A percentile compares a stretch with the other conserved stretches of the same genome.
These are phyloP conservation scores for Termitomyces titanicus DNA, from an alignment of 768 basidiomycete genomes.

Conservation along the genomic window DNA sequence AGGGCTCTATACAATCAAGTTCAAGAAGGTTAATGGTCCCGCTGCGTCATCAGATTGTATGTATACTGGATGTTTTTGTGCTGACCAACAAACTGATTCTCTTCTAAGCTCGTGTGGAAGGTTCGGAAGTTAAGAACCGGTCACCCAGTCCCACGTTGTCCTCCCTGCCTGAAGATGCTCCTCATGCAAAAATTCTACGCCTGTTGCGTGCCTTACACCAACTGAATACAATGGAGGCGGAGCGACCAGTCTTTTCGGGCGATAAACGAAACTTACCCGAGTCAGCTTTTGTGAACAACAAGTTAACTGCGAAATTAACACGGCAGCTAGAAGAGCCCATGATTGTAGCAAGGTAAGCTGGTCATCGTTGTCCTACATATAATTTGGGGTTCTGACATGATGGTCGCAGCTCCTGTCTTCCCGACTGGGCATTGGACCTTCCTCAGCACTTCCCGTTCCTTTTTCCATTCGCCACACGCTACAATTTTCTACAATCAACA, in stretches of 20 bases:
- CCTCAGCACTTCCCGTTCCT: conserved; percentile 98
- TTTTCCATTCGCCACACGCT: conserved; percentile 97
- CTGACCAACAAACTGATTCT: background rate
- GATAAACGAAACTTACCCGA: conserved; percentile 66
- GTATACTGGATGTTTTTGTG: conserved; percentile 16
- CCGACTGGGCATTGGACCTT: conserved; percentile 95
- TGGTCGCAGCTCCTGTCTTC: conserved; percentile 76
- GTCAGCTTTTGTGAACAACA: conserved; percentile 93
- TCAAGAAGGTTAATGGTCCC: conserved; percentile 88
- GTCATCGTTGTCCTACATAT: background rate
- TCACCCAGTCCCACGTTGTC: conserved; percentile 68
- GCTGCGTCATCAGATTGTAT: conserved; percentile 59
- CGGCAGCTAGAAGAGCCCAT: conserved; percentile 97
- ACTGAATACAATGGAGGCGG: conserved; percentile 71
- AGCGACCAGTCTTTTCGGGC: conserved; percentile 47
- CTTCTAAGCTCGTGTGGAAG: conserved; percentile 33
- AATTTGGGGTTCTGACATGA: conserved; percentile 5
- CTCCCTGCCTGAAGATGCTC: conserved; percentile 79
- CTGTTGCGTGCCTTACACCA: conserved; percentile 85
- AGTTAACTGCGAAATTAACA: conserved; percentile 95
- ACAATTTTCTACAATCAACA: conserved; percentile 95
- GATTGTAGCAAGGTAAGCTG: conserved; percentile 90
- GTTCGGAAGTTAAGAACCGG: conserved; percentile 46
- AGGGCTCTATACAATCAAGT: conserved; percentile 88
- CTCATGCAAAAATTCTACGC: conserved; percentile 87